These are phyloP conservation scores for Mycena polygramma DNA, from an alignment of 768 basidiomycete species.

Conservation along the genomic window DNA sequence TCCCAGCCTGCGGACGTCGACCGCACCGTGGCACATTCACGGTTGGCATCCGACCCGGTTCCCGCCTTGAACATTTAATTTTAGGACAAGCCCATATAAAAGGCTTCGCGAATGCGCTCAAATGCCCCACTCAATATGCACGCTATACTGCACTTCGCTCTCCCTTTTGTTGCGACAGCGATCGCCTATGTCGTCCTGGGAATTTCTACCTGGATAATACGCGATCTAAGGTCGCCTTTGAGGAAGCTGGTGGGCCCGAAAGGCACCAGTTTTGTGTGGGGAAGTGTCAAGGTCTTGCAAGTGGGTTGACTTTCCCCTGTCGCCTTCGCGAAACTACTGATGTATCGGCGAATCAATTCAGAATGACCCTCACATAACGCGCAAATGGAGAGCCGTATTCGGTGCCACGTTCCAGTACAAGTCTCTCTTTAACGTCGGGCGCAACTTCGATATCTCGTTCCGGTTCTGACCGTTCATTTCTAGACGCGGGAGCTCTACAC, in stretches of 20 bases:
- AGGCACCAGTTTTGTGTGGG: slow-evolving; percentile 12
- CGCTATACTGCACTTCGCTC: slow-evolving; percentile 4
- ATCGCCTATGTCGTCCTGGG: background rate
- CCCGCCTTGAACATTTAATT: background rate
- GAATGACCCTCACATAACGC: slow-evolving; percentile 4
- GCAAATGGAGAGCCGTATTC: slow-evolving; percentile 9
- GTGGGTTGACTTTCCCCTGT: background rate
- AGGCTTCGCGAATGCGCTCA: background rate
- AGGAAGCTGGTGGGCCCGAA: slow-evolving; percentile 10
- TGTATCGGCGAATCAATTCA: too few species aligned
- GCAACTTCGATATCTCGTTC: background rate
- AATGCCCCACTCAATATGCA: background rate
- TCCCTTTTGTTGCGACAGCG: slow-evolving; percentile 12
- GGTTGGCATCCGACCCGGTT: too few species aligned
- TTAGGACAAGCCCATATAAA: background rate
- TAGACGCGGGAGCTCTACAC: slow-evolving; percentile 15
- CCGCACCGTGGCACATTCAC: too few species aligned
- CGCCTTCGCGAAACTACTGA: too few species aligned
- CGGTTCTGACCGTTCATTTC: background rate
- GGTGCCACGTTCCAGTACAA: slow-evolving; percentile 21
- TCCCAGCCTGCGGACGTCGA: too few species aligned
- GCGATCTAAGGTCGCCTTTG: slow-evolving; percentile 13
- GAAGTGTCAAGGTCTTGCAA: slow-evolving; percentile 17
- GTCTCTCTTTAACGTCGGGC: slow-evolving; percentile 3
- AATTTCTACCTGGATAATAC: background rate